Evolutionary conservation across 1,284 basidiomycete genomes (phyloP).

Genomic region (Cystobasidiaceae sp.): DNA sequence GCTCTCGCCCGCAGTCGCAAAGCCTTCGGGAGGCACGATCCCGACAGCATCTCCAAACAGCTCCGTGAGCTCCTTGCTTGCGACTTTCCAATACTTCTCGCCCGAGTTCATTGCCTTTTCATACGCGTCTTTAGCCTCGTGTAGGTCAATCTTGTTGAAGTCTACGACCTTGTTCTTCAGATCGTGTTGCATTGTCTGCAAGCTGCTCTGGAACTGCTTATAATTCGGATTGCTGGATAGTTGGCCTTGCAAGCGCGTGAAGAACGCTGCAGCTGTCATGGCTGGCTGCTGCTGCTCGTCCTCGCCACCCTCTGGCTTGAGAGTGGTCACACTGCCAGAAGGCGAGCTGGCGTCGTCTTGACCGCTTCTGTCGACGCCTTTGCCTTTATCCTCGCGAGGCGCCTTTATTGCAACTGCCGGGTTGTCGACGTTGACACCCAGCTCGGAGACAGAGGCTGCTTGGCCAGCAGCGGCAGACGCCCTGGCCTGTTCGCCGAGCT

Average conservation of each 20-base stretch:
- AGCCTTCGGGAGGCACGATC: constrained; percentile 32
- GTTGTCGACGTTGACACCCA: constrained; percentile 38
- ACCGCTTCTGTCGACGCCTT: constrained; percentile 16
- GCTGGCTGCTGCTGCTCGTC: constrained; percentile 23
- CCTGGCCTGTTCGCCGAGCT: constrained; percentile 29
- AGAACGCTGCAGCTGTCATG: constrained; percentile 38
- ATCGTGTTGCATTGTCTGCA: constrained; percentile 14
- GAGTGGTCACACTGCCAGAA: background rate
- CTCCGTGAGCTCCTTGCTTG: constrained; percentile 38
- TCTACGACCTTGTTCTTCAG: constrained; percentile 22
- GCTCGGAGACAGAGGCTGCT: constrained; percentile 15
- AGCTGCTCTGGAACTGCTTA: constrained; percentile 11
- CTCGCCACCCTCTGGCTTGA: background rate
- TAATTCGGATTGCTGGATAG: constrained; percentile 32
- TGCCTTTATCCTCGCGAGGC: constrained; percentile 35
- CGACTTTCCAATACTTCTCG: constrained; percentile 39
- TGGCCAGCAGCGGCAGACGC: constrained; percentile 30
- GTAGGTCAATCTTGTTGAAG: constrained; percentile 35
- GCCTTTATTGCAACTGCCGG: constrained; percentile 34
- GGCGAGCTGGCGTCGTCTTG: background rate
- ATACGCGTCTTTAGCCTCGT: constrained; percentile 17
- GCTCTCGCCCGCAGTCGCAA: background rate
- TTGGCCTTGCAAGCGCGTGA: constrained; percentile 31
- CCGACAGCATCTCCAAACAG: constrained; percentile 34
- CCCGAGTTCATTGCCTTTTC: constrained; percentile 30